Evolutionary conservation across 129 eudicot genomes (phyloP), one percentile per base, ranked within the genome.

Genomic region (Smallanthus sonchifolius): DNA sequence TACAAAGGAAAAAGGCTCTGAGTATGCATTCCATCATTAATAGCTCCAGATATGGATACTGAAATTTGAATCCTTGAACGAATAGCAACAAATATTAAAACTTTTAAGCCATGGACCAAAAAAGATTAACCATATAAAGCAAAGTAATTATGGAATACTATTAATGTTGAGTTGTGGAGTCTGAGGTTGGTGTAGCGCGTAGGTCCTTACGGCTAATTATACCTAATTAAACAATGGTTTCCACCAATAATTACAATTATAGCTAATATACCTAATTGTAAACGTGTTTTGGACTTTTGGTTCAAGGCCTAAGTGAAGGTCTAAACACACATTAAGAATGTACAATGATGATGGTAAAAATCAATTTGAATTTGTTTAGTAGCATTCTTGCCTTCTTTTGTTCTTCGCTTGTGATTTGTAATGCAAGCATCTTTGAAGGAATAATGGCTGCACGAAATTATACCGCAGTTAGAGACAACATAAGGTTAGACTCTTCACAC

Each of bases 371-470:
- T 65, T 65, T 34, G 43, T 32, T 65, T 38, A 67, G 67, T 67
- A 72, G 78, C 74, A 42, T 38, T 54, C 55, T 81, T 83, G 86
- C 98, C 92, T 87, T 72, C 76, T 83, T 68, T 75, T 81, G 87
- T 81, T 80, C 86, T 87, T 89, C 47, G 83, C 96, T 69, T 84
- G 88, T 78, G 84, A 77, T 75, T 87, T 90, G 89, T 93, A 93
- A 44, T 49, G 83, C 80, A 93, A 75, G 82, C 96, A 87, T 88
- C 98, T 75, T 74, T 93, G 98, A 79, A 93, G 95, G 77, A 86
- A 87, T 67, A 80, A 87, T 9, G 98, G 96, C 98, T 93, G 87
- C 87, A 86, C 43, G 64, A 75, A 20, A 69, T 57, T 35, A 59
- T 15, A 52, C n/a, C 59, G 48, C 66, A 61, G 66, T 82, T 81